A percentile compares a stretch with the other conserved stretches of the same genome.
Evolutionary conservation across 768 basidiomycete genomes (phyloP).

Genomic region (Udeniomyces megalosporus): DNA sequence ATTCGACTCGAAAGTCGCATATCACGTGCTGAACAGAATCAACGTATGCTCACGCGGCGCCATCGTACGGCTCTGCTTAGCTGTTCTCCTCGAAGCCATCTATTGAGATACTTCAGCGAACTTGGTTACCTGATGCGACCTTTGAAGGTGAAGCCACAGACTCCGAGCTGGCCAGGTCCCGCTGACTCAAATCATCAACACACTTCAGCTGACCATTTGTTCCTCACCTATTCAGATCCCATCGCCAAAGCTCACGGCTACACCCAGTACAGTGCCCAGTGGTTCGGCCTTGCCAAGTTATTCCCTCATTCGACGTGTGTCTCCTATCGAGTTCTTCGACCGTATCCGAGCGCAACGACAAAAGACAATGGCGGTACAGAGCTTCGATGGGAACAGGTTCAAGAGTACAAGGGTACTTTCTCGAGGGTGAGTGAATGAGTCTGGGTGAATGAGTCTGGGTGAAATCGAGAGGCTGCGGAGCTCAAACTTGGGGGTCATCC

Average conservation of each 20-base stretch:
- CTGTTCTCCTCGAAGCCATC: slow-evolving; percentile 19
- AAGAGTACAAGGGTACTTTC: slow-evolving; percentile 43
- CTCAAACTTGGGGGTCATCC: no score
- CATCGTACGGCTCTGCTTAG: slow-evolving; percentile 12
- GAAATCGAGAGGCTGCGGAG: no score
- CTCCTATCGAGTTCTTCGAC: slow-evolving; percentile 40
- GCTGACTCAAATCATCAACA: slow-evolving; percentile 38
- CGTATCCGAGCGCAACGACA: slow-evolving; percentile 43
- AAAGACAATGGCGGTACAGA: slow-evolving; percentile 48
- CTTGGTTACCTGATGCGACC: slow-evolving; percentile 19
- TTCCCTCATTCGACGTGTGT: slow-evolving; percentile 40
- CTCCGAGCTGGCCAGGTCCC: background rate
- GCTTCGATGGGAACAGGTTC: slow-evolving; percentile 44
- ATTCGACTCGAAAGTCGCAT: no score
- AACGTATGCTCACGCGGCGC: no score
- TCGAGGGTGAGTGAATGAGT: slow-evolving; percentile 41
- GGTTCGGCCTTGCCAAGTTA: slow-evolving; percentile 31
- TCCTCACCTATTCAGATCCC: slow-evolving; percentile 21
- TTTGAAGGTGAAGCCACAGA: slow-evolving; percentile 17
- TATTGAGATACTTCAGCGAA: slow-evolving; percentile 18
- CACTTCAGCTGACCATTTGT: slow-evolving; percentile 20
- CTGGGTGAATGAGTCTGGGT: no score
- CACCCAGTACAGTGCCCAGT: no score
- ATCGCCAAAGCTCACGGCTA: no score
- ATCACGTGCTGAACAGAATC: no score